Evolutionary conservation across 139 green algal species (phyloP), one percentile per base, ranked within the genome.

Genomic region (Haematococcus sp.): DNA sequence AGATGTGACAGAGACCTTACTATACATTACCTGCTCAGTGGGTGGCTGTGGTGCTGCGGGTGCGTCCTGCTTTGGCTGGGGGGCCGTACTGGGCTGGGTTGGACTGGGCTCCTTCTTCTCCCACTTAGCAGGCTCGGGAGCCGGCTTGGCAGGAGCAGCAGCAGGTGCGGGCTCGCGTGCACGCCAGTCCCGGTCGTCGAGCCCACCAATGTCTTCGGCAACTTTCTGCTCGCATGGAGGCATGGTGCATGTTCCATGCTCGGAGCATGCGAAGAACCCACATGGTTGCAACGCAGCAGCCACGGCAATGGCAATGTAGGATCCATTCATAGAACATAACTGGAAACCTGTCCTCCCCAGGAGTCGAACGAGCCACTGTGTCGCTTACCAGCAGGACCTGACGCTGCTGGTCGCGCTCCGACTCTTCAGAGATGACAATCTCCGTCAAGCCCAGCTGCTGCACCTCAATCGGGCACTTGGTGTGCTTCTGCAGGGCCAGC

Each of bases 101-200:
- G 7, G 3, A 7, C 11, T 49, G 40, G 40, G 56, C 68, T 66
- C 40, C 67, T 66, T 68, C 68, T 66, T 58, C 32, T 76, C 34
- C 43, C 59, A 13, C 55, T 54, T 63, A 22, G 60, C 32, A 1
- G 63, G 33, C 30, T 27, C 30, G 3, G 63, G n/a, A 2, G 63
- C 31, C 30, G 30, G 33, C 63, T 70, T 70, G 4, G 35, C 65
- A 5, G 65, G 30, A 27, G 60, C 40, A 43, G 27, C 44, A 67
- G 64, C 67, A 31, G 76, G 51, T 28, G 40, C 15, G 22, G 74
- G 70, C 9, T 70, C 64, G 25, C 87, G 83, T 0, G 81, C 76
- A 44, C 88, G 89, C 89, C 89, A 94, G 68, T 94, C 88, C 7
- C 88, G 74, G 52, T 87, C 84, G 35, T 92, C 87, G 7, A 49